Evolutionary conservation across 257 asterid genomes (phyloP), one percentile per base, ranked within the genome.

Genomic region (Lycium ferocissimum): DNA sequence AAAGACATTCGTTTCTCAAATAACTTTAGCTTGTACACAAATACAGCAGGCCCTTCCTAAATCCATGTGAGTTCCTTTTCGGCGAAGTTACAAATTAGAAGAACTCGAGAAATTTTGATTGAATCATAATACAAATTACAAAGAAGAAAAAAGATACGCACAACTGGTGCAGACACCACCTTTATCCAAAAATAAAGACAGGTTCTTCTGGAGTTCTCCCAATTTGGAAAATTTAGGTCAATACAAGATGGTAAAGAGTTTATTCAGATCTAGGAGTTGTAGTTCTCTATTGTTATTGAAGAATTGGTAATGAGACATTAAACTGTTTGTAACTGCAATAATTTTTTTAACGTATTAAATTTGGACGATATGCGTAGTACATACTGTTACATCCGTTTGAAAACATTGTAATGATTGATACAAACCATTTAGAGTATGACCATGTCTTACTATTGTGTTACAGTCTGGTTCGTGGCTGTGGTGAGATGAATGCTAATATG

Each of bases 401-500:
- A 5, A 45, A 47, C 37, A 73, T 45, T n/a, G n/a, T 47, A 47
- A 73, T 73, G 80, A 20, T 73, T 73, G 45, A 67, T 37, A 20
- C 49, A 14, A 37, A 20, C 37, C 49, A 67, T 67, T 26, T 67
- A 37, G 10, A 0, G 75, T 67, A 47, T 66, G 5, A 62, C 47
- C 12, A 14, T 3, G 6, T 14, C 51, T 67, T 37, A 14, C 76
- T 14, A 37, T 0, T 67, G 20, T 37, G 76, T 67, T 67, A 7
- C 76, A 37, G 45, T 37, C 22, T 37, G 49, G 76, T 67, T 67
- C 49, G 15, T 13, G 6, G 73, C 47, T 67, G 49, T 14, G 51
- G 22, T 67, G 76, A 67, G 76, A 67, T 67, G 76, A 67, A 57
- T 72, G n/a, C n/a, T 20, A 10, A 73, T 73, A 45, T 11, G n/a